Evolutionary conservation across 305 asterid species (phyloP).

Genomic region (Solanum aculeatissimum): DNA sequence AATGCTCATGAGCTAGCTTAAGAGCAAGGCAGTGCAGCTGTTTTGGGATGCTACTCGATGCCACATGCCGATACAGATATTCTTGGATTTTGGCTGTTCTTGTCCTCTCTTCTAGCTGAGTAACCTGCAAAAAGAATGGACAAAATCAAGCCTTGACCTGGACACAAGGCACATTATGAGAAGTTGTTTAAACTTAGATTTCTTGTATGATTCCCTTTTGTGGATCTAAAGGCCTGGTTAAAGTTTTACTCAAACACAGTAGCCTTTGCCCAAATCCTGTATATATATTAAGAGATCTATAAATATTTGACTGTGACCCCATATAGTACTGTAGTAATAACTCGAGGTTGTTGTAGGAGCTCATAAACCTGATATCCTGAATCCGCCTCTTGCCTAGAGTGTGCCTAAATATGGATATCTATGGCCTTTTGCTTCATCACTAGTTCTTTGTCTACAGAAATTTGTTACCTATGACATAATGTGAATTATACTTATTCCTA

Average conservation of each 20-base stretch:
- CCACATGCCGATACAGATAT: slow-evolving; percentile 89
- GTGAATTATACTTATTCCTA: background rate
- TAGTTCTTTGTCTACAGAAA: background rate
- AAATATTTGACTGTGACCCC: background rate
- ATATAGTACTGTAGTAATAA: background rate
- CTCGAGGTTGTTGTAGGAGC: background rate
- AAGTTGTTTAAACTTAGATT: background rate
- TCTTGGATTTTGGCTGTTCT: slow-evolving; percentile 90
- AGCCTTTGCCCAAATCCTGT: background rate
- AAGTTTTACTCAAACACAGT: background rate
- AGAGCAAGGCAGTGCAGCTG: slow-evolving; percentile 86
- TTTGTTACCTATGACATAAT: background rate
- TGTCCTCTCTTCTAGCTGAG: slow-evolving; percentile 66
- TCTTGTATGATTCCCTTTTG: background rate
- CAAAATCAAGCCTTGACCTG: background rate
- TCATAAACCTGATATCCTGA: background rate
- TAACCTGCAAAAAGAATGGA: slow-evolving; percentile 32
- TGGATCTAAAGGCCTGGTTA: background rate
- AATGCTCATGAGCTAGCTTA: slow-evolving; percentile 76
- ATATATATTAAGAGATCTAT: background rate
- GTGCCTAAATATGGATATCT: background rate
- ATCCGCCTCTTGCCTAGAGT: background rate
- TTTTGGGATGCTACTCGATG: slow-evolving; percentile 93
- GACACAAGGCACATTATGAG: background rate
- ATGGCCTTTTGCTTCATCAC: background rate